These are phyloP conservation scores for Fusarium sp. DNA, from an alignment of 2,329 filamentous ascomycete genomes.

Conservation along the genomic window DNA sequence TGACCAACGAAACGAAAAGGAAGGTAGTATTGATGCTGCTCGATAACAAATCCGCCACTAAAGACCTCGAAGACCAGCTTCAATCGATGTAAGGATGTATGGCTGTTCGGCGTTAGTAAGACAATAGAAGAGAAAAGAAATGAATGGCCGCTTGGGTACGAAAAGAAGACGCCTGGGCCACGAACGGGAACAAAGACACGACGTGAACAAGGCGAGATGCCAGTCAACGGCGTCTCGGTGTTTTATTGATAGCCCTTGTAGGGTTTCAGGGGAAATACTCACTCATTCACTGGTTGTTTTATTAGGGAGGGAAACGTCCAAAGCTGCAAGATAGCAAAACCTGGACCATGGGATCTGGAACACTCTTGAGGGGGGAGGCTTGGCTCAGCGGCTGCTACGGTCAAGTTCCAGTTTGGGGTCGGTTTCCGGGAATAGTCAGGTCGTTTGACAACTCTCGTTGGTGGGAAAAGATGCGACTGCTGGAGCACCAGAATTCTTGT, in stretches of 20 bases:
- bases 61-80: constrained; percentile 40
- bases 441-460: constrained; percentile 30
- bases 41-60: constrained; percentile 31
- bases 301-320: constrained; percentile 24
- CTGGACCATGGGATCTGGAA: constrained; percentile 11
- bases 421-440: constrained; percentile 30
- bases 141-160: constrained; percentile 34
- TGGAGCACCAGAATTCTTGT: constrained; percentile 29
- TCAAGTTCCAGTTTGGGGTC: constrained; percentile 34
- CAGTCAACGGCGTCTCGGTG: constrained; percentile 23
- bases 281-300: constrained; percentile 1
- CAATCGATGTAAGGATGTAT: constrained; percentile 11
- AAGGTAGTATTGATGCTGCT: constrained; percentile 24
- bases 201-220: constrained; percentile 25
- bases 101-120: constrained; percentile 22
- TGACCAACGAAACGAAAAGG: constrained; percentile 17
- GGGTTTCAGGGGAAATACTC: constrained; percentile 32
- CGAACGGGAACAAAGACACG: constrained; percentile 20
- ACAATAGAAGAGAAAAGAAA: constrained; percentile 22
- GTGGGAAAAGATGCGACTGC: constrained; percentile 33
- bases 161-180: constrained; percentile 21
- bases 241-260: constrained; percentile 25
- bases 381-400: constrained; percentile 34
- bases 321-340: constrained; percentile 13
- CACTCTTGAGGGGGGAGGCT: constrained; percentile 17